Percentiles rank a stretch among this genome's conserved stretches.
Conservation (phyloP, 2,329 filamentous ascomycete species). For the Aspergillus amoenus region DNA sequence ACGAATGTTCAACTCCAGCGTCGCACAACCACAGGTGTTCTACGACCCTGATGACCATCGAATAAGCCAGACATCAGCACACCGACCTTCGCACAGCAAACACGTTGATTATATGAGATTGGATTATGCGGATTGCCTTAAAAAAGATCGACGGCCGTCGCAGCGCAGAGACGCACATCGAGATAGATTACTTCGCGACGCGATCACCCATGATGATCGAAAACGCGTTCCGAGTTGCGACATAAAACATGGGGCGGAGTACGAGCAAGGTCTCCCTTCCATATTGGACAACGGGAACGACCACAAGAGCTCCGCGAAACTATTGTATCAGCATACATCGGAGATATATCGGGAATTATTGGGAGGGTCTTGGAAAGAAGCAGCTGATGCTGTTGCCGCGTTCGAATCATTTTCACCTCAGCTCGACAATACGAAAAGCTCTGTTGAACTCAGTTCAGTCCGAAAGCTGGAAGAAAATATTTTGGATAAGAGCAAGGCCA, state of each 20-base stretch:
- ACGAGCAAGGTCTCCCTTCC: not conserved
- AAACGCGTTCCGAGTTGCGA: not conserved
- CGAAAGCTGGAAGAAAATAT: conserved; percentile 44
- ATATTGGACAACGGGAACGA: conserved; percentile 5
- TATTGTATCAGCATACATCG: conserved; percentile 21
- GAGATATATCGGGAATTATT: conserved; percentile 26
- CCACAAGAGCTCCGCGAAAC: conserved; percentile 13
- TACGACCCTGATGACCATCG: conserved; percentile 17
- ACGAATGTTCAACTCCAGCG: conserved; percentile 28
- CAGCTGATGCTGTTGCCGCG: conserved; percentile 43
- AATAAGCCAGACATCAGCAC: conserved; percentile 1
- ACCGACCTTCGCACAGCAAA: not conserved
- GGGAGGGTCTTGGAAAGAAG: conserved; percentile 25
- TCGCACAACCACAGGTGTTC: conserved; percentile 24
- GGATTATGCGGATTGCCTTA: not conserved
- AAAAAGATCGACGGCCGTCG: not conserved
- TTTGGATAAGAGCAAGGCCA: conserved; percentile 43
- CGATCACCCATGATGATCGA: not conserved
- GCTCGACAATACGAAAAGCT: conserved; percentile 25
- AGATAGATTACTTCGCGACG: not conserved
- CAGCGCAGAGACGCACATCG: not conserved
- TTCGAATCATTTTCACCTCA: conserved; percentile 23
- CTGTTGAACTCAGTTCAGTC: conserved; percentile 36
- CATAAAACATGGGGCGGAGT: not conserved
- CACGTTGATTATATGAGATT: conserved; percentile 1